These are phyloP conservation scores for Aspergillus pseudoviridinutans DNA, from an alignment of 2,329 filamentous ascomycete species.

Conservation along the genomic window DNA sequence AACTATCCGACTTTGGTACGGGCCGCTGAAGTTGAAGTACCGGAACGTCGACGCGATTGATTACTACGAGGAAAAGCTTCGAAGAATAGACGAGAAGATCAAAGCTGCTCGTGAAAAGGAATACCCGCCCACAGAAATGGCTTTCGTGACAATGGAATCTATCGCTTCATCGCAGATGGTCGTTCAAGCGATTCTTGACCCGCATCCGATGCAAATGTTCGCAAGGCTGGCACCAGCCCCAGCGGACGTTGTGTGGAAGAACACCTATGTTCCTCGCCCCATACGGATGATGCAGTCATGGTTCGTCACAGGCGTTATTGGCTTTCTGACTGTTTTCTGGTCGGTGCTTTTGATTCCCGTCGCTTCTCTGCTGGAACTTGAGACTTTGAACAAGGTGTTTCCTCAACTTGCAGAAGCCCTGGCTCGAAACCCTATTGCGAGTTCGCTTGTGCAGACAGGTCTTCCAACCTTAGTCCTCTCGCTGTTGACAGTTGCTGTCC, in stretches of 20 bases:
- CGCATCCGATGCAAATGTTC: constrained; percentile 77
- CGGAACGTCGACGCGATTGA: constrained; percentile 84
- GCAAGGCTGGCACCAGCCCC: constrained; percentile 85
- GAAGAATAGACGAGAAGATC: constrained; percentile 73
- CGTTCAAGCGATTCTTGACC: constrained; percentile 89
- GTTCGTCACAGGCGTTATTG: constrained; percentile 78
- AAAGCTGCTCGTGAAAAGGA: constrained; percentile 65
- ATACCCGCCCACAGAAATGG: constrained; percentile 74
- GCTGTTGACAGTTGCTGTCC: constrained; percentile 81
- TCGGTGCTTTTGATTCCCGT: constrained; percentile 75
- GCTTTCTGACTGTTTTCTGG: constrained; percentile 82
- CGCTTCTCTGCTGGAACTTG: constrained; percentile 74
- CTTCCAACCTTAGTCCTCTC: constrained; percentile 82
- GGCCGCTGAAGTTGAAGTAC: constrained; percentile 67
- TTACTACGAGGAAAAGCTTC: constrained; percentile 85
- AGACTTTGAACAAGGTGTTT: constrained; percentile 70
- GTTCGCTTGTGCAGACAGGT: constrained; percentile 79
- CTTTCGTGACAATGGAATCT: constrained; percentile 96
- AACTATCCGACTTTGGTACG: constrained; percentile 71
- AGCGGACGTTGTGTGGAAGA: constrained; percentile 89
- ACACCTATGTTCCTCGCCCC: constrained; percentile 77
- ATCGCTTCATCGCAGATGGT: constrained; percentile 92
- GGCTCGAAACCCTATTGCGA: constrained; percentile 62
- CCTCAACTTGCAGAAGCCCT: constrained; percentile 67
- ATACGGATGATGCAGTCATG: constrained; percentile 74